Evolutionary conservation across 257 asterid genomes (phyloP).

Genomic region (Hygrophila difformis): DNA sequence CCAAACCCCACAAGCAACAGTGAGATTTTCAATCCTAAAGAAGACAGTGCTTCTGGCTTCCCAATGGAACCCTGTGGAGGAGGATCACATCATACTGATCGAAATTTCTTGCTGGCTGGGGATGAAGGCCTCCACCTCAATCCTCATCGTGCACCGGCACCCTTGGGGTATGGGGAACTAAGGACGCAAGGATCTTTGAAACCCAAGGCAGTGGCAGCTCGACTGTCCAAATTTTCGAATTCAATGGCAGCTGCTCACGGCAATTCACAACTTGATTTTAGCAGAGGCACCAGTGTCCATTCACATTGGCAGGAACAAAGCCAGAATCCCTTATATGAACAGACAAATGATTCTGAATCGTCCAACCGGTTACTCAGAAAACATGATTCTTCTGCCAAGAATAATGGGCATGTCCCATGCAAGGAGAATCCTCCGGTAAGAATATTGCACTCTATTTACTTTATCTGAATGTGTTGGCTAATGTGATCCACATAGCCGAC

Average conservation of each 20-base stretch:
- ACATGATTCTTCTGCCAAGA: constrained; percentile 33
- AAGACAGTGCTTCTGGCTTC: constrained; percentile 40
- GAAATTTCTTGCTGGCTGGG: constrained; percentile 21
- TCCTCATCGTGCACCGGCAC: constrained; percentile 27
- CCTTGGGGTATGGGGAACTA: constrained; percentile 36
- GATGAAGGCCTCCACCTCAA: constrained; percentile 19
- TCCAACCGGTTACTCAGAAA: constrained; percentile 53
- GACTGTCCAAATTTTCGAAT: constrained; percentile 62
- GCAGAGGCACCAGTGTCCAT: constrained; percentile 35
- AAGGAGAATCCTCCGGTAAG: constrained; percentile 37
- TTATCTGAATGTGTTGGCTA: too few species aligned
- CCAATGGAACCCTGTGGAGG: constrained; percentile 37
- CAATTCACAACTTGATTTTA: constrained; percentile 52
- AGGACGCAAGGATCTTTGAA: constrained; percentile 41
- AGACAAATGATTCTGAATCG: constrained; percentile 39
- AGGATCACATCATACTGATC: constrained; percentile 15
- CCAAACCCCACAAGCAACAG: constrained; percentile 46
- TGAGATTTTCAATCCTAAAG: constrained; percentile 46
- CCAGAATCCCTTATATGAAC: constrained; percentile 27
- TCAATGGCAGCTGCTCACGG: constrained; percentile 57
- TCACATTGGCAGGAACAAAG: constrained; percentile 38
- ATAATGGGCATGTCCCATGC: constrained; percentile 32
- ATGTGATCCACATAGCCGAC: too few species aligned
- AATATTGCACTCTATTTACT: too few species aligned
- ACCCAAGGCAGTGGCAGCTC: constrained; percentile 42